A percentile compares a stretch with the other conserved stretches of the same genome.
Evolutionary conservation across 306 rosid genomes (phyloP).

Genomic region (Cucurbita argyrosperma): DNA sequence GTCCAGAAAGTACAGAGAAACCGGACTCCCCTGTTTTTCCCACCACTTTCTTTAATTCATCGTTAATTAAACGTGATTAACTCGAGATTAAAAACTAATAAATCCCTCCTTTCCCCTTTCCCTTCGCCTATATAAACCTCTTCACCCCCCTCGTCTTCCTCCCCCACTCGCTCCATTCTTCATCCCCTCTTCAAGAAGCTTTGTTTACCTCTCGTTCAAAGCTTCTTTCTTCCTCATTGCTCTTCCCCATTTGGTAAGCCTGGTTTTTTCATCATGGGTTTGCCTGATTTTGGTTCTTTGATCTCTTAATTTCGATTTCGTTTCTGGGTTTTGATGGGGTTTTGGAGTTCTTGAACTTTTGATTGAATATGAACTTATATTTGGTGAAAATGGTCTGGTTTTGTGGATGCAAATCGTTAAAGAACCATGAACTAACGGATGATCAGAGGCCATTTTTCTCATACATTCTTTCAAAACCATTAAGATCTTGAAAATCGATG

Average conservation of each 20-base stretch:
- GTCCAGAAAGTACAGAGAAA: slow-evolving; percentile 4
- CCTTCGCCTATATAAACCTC: slow-evolving; percentile 8
- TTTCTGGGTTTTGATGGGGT: not conserved
- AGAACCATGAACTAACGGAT: not conserved
- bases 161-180: slow-evolving; percentile 12
- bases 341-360: not conserved
- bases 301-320: not conserved
- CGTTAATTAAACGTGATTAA: slow-evolving; percentile 1
- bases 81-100: not conserved
- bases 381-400: not conserved
- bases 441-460: not conserved
- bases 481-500: not conserved
- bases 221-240: not conserved
- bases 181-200: not conserved
- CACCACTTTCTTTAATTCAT: not conserved
- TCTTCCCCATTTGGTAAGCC: not conserved
- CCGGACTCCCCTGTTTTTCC: not conserved
- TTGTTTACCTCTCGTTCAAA: not conserved
- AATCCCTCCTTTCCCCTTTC: not conserved
- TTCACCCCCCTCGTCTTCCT: slow-evolving; percentile 14
- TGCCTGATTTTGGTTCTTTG: not conserved
- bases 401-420: not conserved
- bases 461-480: not conserved
- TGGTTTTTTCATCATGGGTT: not conserved
- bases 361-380: not conserved